A percentile compares a stretch with the other conserved stretches of the same genome.
These are phyloP conservation scores for Trichoderma sp. DNA, from an alignment of 2,329 filamentous ascomycete genomes.

Conservation along the genomic window DNA sequence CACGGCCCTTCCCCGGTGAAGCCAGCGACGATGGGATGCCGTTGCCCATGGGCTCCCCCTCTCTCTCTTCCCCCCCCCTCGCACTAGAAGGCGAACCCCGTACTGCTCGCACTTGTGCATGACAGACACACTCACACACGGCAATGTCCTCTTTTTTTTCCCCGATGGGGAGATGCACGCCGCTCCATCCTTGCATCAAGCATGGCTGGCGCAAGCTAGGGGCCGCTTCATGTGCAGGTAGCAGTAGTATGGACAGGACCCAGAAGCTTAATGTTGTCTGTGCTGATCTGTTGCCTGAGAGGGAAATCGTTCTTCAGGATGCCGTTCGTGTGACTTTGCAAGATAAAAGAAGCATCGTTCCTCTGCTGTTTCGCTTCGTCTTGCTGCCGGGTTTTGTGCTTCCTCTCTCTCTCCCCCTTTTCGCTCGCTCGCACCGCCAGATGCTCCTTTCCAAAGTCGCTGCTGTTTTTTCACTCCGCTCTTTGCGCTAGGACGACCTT, in stretches of 20 bases:
- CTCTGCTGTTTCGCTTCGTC: neutral
- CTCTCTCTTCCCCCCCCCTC: neutral
- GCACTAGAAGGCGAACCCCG: neutral
- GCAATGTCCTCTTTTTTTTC: neutral
- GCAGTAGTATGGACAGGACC: constrained; percentile 1
- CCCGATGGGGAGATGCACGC: constrained; percentile 10
- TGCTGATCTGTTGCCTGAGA: constrained; percentile 18
- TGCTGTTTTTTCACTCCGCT: constrained; percentile 21
- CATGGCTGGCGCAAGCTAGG: constrained; percentile 5
- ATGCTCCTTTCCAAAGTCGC: constrained; percentile 10
- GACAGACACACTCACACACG: neutral
- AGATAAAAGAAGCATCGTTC: neutral
- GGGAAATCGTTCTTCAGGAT: constrained; percentile 7
- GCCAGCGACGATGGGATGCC: neutral
- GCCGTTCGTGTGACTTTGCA: no score
- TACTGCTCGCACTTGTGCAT: constrained; percentile 16
- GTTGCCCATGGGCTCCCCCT: no score
- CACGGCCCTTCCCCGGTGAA: constrained; percentile 12
- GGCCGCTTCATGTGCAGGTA: constrained; percentile 10
- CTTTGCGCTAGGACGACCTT: constrained; percentile 6
- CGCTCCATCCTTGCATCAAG: constrained; percentile 19
- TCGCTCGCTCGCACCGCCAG: constrained; percentile 10
- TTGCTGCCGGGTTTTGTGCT: neutral
- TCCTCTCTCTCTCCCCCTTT: neutral
- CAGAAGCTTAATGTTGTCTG: constrained; percentile 25